Base-by-base conservation (phyloP, 2,329 filamentous ascomycete genomes). In the Septoria linicola region DNA sequence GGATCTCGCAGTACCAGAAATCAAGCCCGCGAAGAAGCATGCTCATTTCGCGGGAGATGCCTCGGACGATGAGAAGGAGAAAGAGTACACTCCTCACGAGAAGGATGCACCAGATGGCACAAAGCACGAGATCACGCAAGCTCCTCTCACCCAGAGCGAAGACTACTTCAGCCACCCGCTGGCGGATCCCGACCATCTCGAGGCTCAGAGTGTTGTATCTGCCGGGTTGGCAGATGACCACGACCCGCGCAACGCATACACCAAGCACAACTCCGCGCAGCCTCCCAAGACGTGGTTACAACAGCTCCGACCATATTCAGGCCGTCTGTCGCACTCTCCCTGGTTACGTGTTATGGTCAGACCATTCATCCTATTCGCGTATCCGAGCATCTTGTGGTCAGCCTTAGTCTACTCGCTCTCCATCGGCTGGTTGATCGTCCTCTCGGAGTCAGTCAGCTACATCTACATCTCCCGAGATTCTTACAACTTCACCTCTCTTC, bases 341-440 rank as follows among this genome's bases (percentile, higher is more conserved):
- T 97, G 91, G 90, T 69, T 85, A 66, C 85, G 84, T 54, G 89
- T 89, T 14, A 85, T 87, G 49, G 36, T 86, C 4, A 80, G 92
- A 1, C 93, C 92, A 0, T 89, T 97, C 55, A 82, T 96, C 40
- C 79, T 97, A 1, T 95, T 85, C 62, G 81, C 85, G 1, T 96
- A 97, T 64, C 93, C 93, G 0, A 82, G 88, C 0, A 87, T 97
- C 1, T 79, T 96, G 7, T 97, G 91, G 92, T 92, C 88, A 4
- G 76, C 89, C 0, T 76, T 87, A 0, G 82, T 96, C 3, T 97
- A 97, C 67, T 77, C 90, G 0, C 85, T 93, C 61, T 93, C 90
- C 0, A 81, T 97, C 5, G 92, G 92, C 31, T 97, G 92, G 93
- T 79, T 97, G 21, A 96, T 97, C 59, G 90, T 97, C 36, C 80